Base-by-base conservation (phyloP, 805 yeast genomes). In the Barnettozyma populi region DNA sequence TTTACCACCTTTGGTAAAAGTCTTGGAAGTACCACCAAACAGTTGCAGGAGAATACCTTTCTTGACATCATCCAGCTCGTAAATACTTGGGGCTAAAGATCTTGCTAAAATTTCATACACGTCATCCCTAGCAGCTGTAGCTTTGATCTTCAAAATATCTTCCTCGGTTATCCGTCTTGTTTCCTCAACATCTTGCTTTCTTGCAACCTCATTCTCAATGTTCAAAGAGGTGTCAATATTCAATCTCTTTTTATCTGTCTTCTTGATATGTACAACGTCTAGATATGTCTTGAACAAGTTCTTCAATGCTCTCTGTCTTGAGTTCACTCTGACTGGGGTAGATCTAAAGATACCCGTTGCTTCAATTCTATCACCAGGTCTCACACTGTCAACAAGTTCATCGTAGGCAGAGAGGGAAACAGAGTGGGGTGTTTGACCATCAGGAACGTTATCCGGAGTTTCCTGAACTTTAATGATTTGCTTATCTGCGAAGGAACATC, bases 391-490 rank as follows among this genome's bases (percentile, higher is more conserved):
- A 1, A 94, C 99, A 52, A 94, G 74, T 64, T 94, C 98, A 66
- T 94, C 99, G 63, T 92, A 94, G 1, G 88, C 95, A 71, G 97
- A 89, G 25, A 94, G 71, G 7, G 96, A 88, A 42, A 94, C 87
- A 13, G 97, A 84, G 66, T 94, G 99, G 2, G 99, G 99, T 2
- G 99, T 94, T 68, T 94, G 99, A 16, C 99, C 99, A 68, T 87
- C 98, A 4, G 99, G 99, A 14, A 92, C 96, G 52, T 81, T 75
- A 66, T 94, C 99, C 0, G 97, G 97, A 0, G 96, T 90, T 67
- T 94, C 99, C 68, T 94, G 99, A 37, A 94, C 71, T 60, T 88
- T 87, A 56, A 94, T 81, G 25, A 94, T 92, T 68, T 94, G 99
- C 62, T 92, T 94, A 67, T 94, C 97, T 23, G 95, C 94, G 67